These are phyloP conservation scores for Tolypocladium paradoxum DNA, from an alignment of 2,329 filamentous ascomycete genomes.

Conservation along the genomic window DNA sequence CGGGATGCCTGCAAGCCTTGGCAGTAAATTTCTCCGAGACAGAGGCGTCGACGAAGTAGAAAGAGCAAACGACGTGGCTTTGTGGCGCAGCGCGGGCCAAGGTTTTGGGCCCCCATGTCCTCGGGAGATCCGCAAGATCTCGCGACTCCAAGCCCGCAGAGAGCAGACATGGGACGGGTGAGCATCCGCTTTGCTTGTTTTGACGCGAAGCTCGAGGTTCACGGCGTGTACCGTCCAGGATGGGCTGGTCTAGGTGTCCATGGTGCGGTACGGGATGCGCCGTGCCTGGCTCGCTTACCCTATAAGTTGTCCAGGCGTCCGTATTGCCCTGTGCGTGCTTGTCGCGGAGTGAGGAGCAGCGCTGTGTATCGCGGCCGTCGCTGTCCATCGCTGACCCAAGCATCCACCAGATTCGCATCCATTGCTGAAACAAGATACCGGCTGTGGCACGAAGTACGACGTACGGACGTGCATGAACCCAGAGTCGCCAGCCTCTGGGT, in stretches of 20 bases:
- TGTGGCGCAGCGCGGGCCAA: neutral
- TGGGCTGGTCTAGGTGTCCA: neutral
- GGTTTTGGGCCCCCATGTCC: neutral
- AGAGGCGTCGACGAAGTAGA: neutral
- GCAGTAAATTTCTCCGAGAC: neutral
- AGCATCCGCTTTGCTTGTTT: neutral
- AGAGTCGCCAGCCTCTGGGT: too few relatives aligned
- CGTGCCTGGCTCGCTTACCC: neutral
- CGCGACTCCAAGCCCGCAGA: neutral
- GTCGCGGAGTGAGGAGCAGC: neutral
- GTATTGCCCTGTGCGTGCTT: neutral
- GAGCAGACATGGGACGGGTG: neutral
- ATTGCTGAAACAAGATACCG: neutral
- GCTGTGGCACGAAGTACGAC: neutral
- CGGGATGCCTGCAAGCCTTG: neutral
- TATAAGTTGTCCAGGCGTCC: neutral
- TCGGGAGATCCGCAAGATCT: constrained; percentile 2
- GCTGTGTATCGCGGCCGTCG: too few relatives aligned
- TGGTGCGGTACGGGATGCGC: neutral
- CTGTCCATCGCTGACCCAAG: neutral
- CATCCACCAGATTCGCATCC: neutral
- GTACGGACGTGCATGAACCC: too few relatives aligned
- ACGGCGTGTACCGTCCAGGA: too few relatives aligned
- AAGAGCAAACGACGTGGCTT: neutral
- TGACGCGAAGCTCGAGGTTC: neutral